These are phyloP conservation scores for Geoglossum cookeanum DNA, from an alignment of 2,329 filamentous ascomycete species.

Conservation along the genomic window DNA sequence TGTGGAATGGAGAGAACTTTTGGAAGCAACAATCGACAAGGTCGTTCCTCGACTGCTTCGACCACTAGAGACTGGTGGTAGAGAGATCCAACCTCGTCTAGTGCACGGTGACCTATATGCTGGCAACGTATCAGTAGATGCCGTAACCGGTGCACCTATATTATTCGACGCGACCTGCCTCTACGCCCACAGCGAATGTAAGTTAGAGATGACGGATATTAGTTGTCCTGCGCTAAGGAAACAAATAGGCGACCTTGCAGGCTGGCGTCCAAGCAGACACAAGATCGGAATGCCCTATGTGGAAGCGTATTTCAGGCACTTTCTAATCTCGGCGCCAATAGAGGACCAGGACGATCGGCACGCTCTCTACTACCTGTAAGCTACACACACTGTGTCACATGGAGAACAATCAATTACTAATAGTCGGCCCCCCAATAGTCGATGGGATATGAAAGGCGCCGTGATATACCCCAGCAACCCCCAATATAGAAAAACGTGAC, in stretches of 20 bases:
- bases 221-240: background rate
- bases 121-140: slow-evolving; percentile 12
- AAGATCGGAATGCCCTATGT: slow-evolving; percentile 14
- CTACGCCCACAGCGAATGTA: slow-evolving; percentile 26
- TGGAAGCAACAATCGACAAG: slow-evolving; percentile 9
- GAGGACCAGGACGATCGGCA: slow-evolving; percentile 17
- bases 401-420: no score
- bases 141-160: background rate
- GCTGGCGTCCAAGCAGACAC: slow-evolving; percentile 20
- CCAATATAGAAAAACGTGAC: no score
- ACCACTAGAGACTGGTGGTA: slow-evolving; percentile 16
- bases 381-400: no score
- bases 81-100: slow-evolving; percentile 14
- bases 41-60: slow-evolving; percentile 19
- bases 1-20: background rate
- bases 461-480: no score
- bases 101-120: slow-evolving; percentile 18
- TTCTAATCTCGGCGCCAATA: slow-evolving; percentile 14
- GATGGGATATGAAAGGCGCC: no score
- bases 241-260: slow-evolving; percentile 20
- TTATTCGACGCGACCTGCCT: slow-evolving; percentile 25
- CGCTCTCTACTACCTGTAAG: background rate
- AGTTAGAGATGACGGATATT: background rate
- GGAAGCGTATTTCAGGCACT: slow-evolving; percentile 13
- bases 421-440: no score